Base-by-base conservation (phyloP, 225 moss, liverwort and hornwort genomes). In the Physcomitrellopsis africana region DNA sequence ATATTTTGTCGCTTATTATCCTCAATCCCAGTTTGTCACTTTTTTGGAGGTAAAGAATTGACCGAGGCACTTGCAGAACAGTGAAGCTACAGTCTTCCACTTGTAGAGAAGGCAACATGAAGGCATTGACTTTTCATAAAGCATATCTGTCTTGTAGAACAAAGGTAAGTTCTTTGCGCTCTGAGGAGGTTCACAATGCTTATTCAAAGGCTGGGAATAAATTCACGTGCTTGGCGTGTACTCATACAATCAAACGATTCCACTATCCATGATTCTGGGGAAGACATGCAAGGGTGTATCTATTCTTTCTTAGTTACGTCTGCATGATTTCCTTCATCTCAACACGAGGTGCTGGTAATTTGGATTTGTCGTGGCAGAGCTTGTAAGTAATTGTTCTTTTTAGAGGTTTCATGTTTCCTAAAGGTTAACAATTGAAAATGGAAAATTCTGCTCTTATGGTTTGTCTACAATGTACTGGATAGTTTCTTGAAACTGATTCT, bases 261-360 rank as follows among this genome's bases (percentile, higher is more conserved):
- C 73, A 17, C 22, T 73, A 1, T 26, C 43, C n/a, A 26, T 47
- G 27, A 20, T 46, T 66, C 11, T 27, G 45, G 32, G 58, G 29
- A 1, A 8, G 71, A 61, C 49, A 49, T 58, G 68, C 37, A 80
- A 76, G 69, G 77, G 65, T 74, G 80, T 7, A 73, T 73, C 80
- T 70, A 9, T 80, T 80, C 49, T 24, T 60, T 73, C 75, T 1
- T 71, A 49, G 43, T 56, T 55, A 54, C 2, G 37, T 13, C 59
- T 80, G 13, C 1, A 58, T 61, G 64, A 22, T 32, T 48, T 80
- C 72, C 11, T 43, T 65, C 47, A 43, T 59, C 69, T 44, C 27
- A 62, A 29, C 24, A 23, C 24, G 11, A 61, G 71, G 67, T 26
- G 67, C 63, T 68, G 82, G 71, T 13, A 72, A 27, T 19, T 51